These are phyloP conservation scores for Bruguiera hainesii DNA, from an alignment of 441 rosid species.

Conservation along the genomic window DNA sequence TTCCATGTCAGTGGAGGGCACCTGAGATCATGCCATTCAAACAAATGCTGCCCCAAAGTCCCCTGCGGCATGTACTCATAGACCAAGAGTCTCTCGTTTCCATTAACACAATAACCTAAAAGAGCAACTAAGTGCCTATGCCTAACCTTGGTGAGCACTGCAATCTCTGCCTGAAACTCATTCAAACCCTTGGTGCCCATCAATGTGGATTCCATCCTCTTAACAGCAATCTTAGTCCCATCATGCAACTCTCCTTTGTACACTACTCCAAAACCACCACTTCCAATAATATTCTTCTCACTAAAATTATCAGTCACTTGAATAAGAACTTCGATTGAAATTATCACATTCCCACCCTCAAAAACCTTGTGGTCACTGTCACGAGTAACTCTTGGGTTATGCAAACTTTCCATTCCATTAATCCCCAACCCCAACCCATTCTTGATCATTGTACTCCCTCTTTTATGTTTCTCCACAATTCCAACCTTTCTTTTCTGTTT, in stretches of 20 bases:
- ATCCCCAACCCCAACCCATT: conserved; percentile 22
- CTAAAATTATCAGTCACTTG: conserved; percentile 62
- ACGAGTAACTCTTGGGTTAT: conserved; percentile 48
- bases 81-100: conserved; percentile 62
- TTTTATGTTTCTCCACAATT: conserved; percentile 32
- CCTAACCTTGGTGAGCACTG: conserved; percentile 68
- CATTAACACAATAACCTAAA: conserved; percentile 68
- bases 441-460: conserved; percentile 39
- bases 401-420: conserved; percentile 39
- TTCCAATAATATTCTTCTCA: conserved; percentile 53
- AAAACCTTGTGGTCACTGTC: conserved; percentile 39
- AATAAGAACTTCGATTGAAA: conserved; percentile 57
- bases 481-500: conserved; percentile 39
- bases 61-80: conserved; percentile 82
- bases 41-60: conserved; percentile 60
- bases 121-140: conserved; percentile 74
- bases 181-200: conserved; percentile 55
- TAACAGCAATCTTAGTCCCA: conserved; percentile 49
- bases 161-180: conserved; percentile 77
- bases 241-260: conserved; percentile 51
- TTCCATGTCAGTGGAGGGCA: conserved; percentile 55
- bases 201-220: conserved; percentile 59
- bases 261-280: conserved; percentile 79
- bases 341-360: conserved; percentile 50
- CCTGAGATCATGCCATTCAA: conserved; percentile 27